phyloP scores from a whole-genome alignment of 305 asterid species.

The Plantago coronopus region DNA sequence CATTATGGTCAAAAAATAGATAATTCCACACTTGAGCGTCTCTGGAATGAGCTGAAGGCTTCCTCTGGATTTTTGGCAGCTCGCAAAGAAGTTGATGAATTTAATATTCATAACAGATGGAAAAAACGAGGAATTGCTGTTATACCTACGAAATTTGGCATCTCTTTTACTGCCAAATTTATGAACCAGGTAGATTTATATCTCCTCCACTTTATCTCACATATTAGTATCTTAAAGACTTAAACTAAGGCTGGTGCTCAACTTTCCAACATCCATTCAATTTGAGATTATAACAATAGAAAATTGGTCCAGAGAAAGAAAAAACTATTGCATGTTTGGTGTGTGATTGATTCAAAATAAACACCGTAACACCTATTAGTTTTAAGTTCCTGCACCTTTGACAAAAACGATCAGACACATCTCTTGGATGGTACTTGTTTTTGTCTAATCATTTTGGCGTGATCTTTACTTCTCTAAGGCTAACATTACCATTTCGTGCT shows the following conservation, averaged over 20 bases:
- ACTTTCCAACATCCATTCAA: too few species aligned
- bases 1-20: conserved; percentile 79
- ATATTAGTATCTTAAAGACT: not conserved
- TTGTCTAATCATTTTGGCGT: too few species aligned
- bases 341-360: too few species aligned
- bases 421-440: too few species aligned
- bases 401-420: too few species aligned
- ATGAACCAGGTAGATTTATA: conserved; percentile 80
- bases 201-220: not conserved
- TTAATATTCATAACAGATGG: conserved; percentile 74
- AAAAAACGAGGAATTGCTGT: conserved; percentile 85
- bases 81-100: conserved; percentile 56
- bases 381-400: not conserved
- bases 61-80: conserved; percentile 50
- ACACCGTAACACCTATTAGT: too few species aligned
- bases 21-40: conserved; percentile 60
- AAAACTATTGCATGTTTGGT: too few species aligned
- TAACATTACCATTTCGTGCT: conserved; percentile 1
- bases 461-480: too few species aligned
- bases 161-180: conserved; percentile 79
- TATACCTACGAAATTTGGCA: conserved; percentile 89
- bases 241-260: not conserved
- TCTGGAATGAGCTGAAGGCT: conserved; percentile 73
- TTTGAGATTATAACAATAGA: too few species aligned
- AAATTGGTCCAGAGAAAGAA: too few species aligned